A percentile compares a stretch with the other conserved stretches of the same genome.
Conservation (phyloP, 1,284 basidiomycete genomes). For the Cerrena zonata region DNA sequence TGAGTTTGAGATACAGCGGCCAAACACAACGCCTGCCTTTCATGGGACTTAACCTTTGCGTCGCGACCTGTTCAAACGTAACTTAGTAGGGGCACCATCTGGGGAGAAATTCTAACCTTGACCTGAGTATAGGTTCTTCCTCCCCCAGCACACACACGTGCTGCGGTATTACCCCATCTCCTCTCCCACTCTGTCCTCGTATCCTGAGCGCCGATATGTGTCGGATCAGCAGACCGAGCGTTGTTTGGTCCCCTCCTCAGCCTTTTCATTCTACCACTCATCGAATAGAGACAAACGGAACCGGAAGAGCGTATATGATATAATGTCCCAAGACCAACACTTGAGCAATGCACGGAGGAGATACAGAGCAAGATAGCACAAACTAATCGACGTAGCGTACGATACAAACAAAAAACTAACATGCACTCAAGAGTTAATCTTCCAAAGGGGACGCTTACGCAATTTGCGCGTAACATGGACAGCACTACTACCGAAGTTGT, state of each 20-base stretch:
- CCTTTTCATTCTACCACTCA: conserved; percentile 1
- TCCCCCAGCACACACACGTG: no score
- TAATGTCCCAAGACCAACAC: conserved; percentile 3
- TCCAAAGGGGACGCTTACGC: conserved; percentile 78
- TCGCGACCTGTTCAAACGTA: not conserved
- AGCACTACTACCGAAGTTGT: conserved; percentile 60
- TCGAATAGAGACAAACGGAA: no score
- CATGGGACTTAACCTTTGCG: not conserved
- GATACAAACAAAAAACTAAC: conserved; percentile 2
- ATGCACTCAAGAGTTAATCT: conserved; percentile 57
- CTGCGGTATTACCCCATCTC: no score
- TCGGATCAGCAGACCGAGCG: no score
- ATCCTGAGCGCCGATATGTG: no score
- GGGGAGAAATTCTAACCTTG: no score
- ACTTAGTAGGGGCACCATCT: no score
- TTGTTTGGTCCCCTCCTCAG: no score
- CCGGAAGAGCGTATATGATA: not conserved
- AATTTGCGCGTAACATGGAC: conserved; percentile 83
- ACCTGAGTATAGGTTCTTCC: no score
- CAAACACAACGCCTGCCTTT: not conserved
- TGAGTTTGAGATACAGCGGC: no score
- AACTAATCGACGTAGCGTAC: conserved; percentile 11
- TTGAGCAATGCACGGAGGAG: not conserved
- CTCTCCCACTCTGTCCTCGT: no score
- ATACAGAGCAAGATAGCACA: conserved; percentile 9